Conservation (phyloP, 1,284 basidiomycete species). For the Hypsizygus ulmarius region DNA sequence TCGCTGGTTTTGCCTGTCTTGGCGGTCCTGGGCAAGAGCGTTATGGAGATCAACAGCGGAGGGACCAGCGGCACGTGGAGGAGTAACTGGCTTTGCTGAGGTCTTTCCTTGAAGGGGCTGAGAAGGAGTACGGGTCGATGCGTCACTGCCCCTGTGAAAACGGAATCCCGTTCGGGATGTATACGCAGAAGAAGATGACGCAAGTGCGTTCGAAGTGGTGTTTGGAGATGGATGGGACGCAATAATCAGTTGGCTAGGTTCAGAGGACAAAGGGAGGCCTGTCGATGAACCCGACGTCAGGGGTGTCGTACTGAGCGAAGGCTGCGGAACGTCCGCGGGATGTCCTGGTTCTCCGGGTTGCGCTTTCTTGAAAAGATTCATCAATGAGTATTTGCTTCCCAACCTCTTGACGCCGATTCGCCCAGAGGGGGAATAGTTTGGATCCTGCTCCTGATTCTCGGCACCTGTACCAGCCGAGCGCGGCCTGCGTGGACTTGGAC, state of each 20-base stretch:
- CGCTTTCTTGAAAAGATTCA: conserved; percentile 60
- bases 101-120: conserved; percentile 26
- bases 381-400: conserved; percentile 53
- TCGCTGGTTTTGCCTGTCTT: conserved; percentile 16
- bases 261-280: conserved; percentile 10
- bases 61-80: conserved; percentile 29
- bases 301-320: conserved; percentile 8
- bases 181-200: conserved; percentile 3
- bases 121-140: conserved; percentile 26
- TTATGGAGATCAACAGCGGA: conserved; percentile 41
- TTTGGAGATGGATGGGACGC: conserved; percentile 14
- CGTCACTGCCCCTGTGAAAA: conserved; percentile 35
- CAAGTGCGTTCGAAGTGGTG: conserved; percentile 3
- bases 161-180: conserved; percentile 26
- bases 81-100: conserved; percentile 23
- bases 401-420: conserved; percentile 38
- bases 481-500: conserved; percentile 43
- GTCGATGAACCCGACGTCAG: conserved; percentile 12
- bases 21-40: conserved; percentile 36
- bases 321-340: conserved; percentile 17
- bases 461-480: conserved; percentile 57
- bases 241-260: conserved; percentile 14
- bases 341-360: conserved; percentile 32
- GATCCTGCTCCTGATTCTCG: conserved; percentile 34
- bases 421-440: conserved; percentile 26